These are phyloP conservation scores for Parasarocladium wereldwijsianum DNA, from an alignment of 2,329 filamentous ascomycete species.

Conservation along the genomic window DNA sequence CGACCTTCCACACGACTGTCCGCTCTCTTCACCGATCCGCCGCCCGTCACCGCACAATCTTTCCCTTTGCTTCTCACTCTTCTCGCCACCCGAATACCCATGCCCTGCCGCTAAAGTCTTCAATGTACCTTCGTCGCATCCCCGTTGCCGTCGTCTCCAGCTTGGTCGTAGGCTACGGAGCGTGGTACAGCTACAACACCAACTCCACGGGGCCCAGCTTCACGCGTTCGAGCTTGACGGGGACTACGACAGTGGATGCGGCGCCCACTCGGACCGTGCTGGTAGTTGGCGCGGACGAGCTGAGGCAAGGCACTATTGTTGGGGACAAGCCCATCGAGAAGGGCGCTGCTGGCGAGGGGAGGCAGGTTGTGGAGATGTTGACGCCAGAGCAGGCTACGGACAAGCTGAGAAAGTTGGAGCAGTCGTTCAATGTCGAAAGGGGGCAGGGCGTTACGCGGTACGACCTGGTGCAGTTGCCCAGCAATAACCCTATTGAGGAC, in stretches of 20 bases:
- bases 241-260: slow-evolving; percentile 20
- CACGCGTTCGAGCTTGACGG: slow-evolving; percentile 9
- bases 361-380: slow-evolving; percentile 81
- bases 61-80: slow-evolving; percentile 7
- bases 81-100: slow-evolving; percentile 23
- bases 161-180: slow-evolving; percentile 55
- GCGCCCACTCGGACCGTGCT: slow-evolving; percentile 52
- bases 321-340: slow-evolving; percentile 82
- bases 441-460: slow-evolving; percentile 89
- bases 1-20: slow-evolving; percentile 48
- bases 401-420: slow-evolving; percentile 76
- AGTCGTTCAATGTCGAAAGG: slow-evolving; percentile 80
- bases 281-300: slow-evolving; percentile 77
- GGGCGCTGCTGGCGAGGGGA: slow-evolving; percentile 65
- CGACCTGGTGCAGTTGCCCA: slow-evolving; percentile 85
- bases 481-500: slow-evolving; percentile 96
- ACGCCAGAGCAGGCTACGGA: slow-evolving; percentile 86
- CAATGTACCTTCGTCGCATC: slow-evolving; percentile 62
- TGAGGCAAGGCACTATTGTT: slow-evolving; percentile 76
- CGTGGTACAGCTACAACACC: slow-evolving; percentile 58
- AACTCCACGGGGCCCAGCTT: slow-evolving; percentile 5
- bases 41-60: slow-evolving; percentile 1
- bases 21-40: slow-evolving; percentile 36
- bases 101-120: slow-evolving; percentile 43
- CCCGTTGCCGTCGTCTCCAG: slow-evolving; percentile 53